These are phyloP conservation scores for Phytophthora meadii DNA, from an alignment of 352 stramenopile species.

Conservation along the genomic window DNA sequence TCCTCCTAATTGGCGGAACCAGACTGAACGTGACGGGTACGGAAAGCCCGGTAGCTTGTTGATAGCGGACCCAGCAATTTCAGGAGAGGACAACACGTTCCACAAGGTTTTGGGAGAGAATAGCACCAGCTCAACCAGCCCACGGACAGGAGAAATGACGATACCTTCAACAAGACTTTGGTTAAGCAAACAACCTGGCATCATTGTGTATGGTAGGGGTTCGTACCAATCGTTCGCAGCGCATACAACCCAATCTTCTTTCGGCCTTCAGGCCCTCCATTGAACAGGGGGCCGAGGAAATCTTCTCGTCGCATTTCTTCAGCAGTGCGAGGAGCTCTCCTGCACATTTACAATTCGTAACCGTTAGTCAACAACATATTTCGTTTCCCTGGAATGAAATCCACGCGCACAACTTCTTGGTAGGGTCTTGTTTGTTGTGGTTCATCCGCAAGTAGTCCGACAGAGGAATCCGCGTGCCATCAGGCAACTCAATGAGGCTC, in stretches of 20 bases:
- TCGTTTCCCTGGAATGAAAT: background rate
- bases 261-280: conserved; percentile 51
- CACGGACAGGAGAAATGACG: conserved; percentile 59
- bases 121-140: conserved; percentile 53
- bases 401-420: conserved; percentile 62
- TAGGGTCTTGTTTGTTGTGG: conserved; percentile 32
- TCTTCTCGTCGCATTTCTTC: conserved; percentile 66
- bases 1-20: conserved; percentile 69
- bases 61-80: conserved; percentile 40
- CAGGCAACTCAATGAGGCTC: conserved; percentile 67
- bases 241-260: conserved; percentile 68
- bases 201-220: background rate
- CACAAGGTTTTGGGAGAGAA: conserved; percentile 59
- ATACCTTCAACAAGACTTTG: conserved; percentile 43
- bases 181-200: background rate
- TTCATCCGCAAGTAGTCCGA: conserved; percentile 71
- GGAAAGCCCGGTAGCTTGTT: conserved; percentile 45
- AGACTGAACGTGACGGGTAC: conserved; percentile 39
- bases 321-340: conserved; percentile 40
- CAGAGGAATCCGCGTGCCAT: conserved; percentile 64
- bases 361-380: conserved; percentile 9
- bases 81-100: conserved; percentile 35
- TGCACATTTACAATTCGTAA: conserved; percentile 17
- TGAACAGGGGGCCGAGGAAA: conserved; percentile 75
- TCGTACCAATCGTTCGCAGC: conserved; percentile 56